Percentiles rank a stretch among this genome's conserved stretches.
phyloP scores from a whole-genome alignment of 441 rosid genomes.

The Aleurites moluccanus region DNA sequence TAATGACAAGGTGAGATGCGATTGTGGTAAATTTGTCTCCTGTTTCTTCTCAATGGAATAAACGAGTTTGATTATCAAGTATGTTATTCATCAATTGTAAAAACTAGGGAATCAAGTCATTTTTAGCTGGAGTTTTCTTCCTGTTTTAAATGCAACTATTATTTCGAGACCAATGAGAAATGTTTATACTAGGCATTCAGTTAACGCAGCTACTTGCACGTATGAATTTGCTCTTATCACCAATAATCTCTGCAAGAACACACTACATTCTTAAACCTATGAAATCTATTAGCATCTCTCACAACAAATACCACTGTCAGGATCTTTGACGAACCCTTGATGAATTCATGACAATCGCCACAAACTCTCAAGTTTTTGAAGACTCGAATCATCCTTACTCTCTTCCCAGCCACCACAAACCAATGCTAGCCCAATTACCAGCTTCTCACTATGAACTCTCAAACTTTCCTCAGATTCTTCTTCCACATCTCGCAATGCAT shows the following conservation, averaged over 20 bases:
- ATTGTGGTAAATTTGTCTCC: too few relatives aligned
- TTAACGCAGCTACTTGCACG: too few relatives aligned
- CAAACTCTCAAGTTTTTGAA: slow-evolving; percentile 86
- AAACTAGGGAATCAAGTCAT: background rate
- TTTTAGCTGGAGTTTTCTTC: too few relatives aligned
- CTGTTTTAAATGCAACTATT: too few relatives aligned
- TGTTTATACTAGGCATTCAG: too few relatives aligned
- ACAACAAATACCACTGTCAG: slow-evolving; percentile 53
- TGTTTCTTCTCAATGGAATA: background rate
- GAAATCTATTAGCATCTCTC: slow-evolving; percentile 90
- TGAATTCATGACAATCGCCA: slow-evolving; percentile 75
- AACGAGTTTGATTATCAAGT: background rate
- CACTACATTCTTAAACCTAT: slow-evolving; percentile 58
- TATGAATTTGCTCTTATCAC: slow-evolving; percentile 27
- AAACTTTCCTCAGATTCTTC: slow-evolving; percentile 57
- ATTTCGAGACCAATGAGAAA: too few relatives aligned
- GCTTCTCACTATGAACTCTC: slow-evolving; percentile 78
- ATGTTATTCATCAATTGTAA: too few relatives aligned
- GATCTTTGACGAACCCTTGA: slow-evolving; percentile 68
- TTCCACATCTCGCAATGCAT: slow-evolving; percentile 66
- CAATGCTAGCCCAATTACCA: slow-evolving; percentile 72
- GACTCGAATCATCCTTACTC: slow-evolving; percentile 54
- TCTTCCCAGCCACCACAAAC: slow-evolving; percentile 42
- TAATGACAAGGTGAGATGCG: too few relatives aligned
- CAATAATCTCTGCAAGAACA: slow-evolving; percentile 85